Base-by-base conservation (phyloP, 768 basidiomycete genomes). In the Russula griseocarnosa region DNA sequence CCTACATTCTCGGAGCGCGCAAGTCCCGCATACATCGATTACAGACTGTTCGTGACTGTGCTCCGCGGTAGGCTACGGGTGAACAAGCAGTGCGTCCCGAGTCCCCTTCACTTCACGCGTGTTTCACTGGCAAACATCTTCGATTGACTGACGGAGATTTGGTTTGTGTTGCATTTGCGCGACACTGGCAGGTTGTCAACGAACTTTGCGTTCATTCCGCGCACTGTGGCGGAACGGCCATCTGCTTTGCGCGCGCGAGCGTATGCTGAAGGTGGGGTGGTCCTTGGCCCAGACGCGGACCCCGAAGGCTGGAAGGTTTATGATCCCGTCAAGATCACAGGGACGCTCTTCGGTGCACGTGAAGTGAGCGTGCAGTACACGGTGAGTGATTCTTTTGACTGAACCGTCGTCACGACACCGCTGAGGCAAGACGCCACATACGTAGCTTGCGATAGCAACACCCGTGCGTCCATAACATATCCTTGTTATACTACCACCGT, bases 11-110 rank as follows among this genome's bases (percentile, higher is more conserved):
- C 61, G 0, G 65, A 86, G 70, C 75, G 81, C 30, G 82, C 79
- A 1, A 81, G 82, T 51, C 79, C 80, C 1, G 81, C 77, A 18
- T 84, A 83, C 65, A 76, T 86, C 58, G 83, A 85, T 61, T 86
- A 86, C 70, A 79, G 76, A 67, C 68, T 84, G 9, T 70, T 77
- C 16, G 80, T 82, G 28, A 84, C 78, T 1, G 71, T 85, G 36
- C 80, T 77, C 68, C 79, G 82, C 24, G 76, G 79, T 1, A 71
- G 77, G 20, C 71, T 86, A 61, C 79, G 75, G 66, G 77, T 80
- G 3, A 80, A 85, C 68, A 78, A 82, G 61, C 78, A 74, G 84
- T 85, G 62, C 32, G 74, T 61, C 1, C 26, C n/a, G 3, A 36
- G 36, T 32, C 46, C n/a, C n/a, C 60, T 28, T 34, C 16, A 36